Percentiles rank a stretch among this genome's conserved stretches.
Evolutionary conservation across 208 protist species (phyloP).

Genomic region (Leishmania aethiopica): DNA sequence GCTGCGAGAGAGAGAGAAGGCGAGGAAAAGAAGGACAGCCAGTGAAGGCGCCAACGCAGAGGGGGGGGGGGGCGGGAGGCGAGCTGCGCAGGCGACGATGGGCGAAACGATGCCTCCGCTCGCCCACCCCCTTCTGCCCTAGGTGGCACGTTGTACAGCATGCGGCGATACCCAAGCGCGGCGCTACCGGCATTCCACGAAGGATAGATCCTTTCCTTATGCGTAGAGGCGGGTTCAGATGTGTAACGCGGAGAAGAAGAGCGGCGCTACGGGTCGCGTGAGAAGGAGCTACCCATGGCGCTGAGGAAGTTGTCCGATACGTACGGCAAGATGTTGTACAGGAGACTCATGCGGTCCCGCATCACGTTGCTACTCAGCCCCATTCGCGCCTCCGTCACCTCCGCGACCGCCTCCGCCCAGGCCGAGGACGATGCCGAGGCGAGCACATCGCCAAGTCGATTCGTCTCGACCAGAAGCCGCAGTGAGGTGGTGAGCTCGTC

Average conservation of each 20-base stretch:
- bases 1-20: neutral
- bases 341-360: conserved; percentile 41
- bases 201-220: neutral
- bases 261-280: neutral
- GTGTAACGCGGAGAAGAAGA: neutral
- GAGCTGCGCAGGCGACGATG: neutral
- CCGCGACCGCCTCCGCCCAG: conserved; percentile 43
- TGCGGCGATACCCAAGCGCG: neutral
- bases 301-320: conserved; percentile 54
- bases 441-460: conserved; percentile 72
- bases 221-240: neutral
- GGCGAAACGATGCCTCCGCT: neutral
- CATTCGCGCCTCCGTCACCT: conserved; percentile 35
- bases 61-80: neutral
- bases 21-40: neutral
- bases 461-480: conserved; percentile 60
- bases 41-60: neutral
- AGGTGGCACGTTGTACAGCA: neutral
- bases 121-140: neutral
- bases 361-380: conserved; percentile 27
- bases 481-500: conserved; percentile 52
- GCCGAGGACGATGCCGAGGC: conserved; percentile 26
- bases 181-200: neutral
- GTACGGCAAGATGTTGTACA: conserved; percentile 78
- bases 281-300: conserved; percentile 34